Evolutionary conservation across 495 filamentous ascomycete genomes (phyloP), one percentile per base, ranked within the genome.

Genomic region (Penicillium diatomitis): DNA sequence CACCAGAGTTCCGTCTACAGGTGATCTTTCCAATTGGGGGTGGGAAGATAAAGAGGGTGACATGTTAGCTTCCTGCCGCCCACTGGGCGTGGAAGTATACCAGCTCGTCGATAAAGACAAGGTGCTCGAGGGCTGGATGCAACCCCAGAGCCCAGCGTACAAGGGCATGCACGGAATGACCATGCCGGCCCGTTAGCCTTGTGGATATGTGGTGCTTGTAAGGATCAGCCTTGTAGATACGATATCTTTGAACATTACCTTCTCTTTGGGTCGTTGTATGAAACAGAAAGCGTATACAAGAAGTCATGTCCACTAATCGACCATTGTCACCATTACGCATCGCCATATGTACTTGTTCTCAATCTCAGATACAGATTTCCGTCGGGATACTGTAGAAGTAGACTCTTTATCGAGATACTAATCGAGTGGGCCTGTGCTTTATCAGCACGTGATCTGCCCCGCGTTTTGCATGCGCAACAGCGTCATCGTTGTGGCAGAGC

Each of bases 31-130:
- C 2, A 71, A 81, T 32, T 88, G 84, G 83, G 85, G 84, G 1
- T 90, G 86, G 75, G 83, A 80, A 29, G 80, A 76, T 50, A 80
- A 81, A 53, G 75, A 75, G 36, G 71, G 72, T 52, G 74, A 74
- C 32, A 90, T 90, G 86, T 71, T 80, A 27, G 80, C 82, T 10
- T 84, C 79, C 20, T 88, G 84, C 62, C 74, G 85, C n/a, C 84
- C 85, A 2, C 68, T 90, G 6, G 79, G 79, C 9, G 80, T 90
- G 8, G 79, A 87, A 47, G 78, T 90, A 3, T 90, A 78, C 55
- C 71, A 74, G 42, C 62, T 90, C 10, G 62, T 65, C 20, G 78
- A 84, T 50, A 50, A 58, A 8, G 60, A 58, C 8, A 61, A 60
- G 31, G 60, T 79, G 1, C 57, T 84, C 47, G 55, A 70, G 4